Evolutionary conservation across 805 yeast species (phyloP), one percentile per base, ranked within the genome.

Genomic region (Spencermartinsiella europaea): DNA sequence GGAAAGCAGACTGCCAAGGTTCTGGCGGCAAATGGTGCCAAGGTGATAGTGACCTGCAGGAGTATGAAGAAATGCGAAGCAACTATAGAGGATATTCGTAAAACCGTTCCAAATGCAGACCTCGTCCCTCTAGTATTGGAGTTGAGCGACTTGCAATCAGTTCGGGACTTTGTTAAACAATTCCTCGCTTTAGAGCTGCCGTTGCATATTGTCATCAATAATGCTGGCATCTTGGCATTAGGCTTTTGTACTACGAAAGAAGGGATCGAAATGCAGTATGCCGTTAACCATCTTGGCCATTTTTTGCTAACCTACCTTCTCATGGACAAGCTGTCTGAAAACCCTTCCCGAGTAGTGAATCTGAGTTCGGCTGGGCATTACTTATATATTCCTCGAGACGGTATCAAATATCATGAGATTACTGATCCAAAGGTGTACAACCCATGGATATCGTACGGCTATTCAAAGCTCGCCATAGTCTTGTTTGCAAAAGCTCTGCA

Each of bases 181-280:
- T n/a, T n/a, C n/a, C n/a, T n/a, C n/a, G n/a, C n/a, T n/a, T n/a
- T n/a, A n/a, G n/a, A n/a, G n/a, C n/a, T n/a, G n/a, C n/a, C n/a
- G n/a, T n/a, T n/a, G n/a, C n/a, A n/a, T n/a, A n/a, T n/a, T n/a
- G n/a, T n/a, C n/a, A n/a, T n/a, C n/a, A n/a, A n/a, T n/a, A n/a
- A n/a, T n/a, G 43, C 39, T 14, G 47, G 20, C 10, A 31, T 42
- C 2, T 20, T 31, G 5, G 2, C 27, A n/a, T 33, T n/a, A n/a
- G n/a, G n/a, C n/a, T n/a, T n/a, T n/a, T n/a, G n/a, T n/a, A n/a
- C n/a, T n/a, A 83, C 95, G 0, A 72, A 69, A 31, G 88, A 83
- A 55, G 79, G 79, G 3, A 85, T 83, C 60, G 96, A 88, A 62
- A 72, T 84, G 15, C 95, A 86, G 59, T 67, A 85, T 49, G 95